Base-by-base conservation (phyloP, 306 rosid species). In the Trichosanthes truncata region DNA sequence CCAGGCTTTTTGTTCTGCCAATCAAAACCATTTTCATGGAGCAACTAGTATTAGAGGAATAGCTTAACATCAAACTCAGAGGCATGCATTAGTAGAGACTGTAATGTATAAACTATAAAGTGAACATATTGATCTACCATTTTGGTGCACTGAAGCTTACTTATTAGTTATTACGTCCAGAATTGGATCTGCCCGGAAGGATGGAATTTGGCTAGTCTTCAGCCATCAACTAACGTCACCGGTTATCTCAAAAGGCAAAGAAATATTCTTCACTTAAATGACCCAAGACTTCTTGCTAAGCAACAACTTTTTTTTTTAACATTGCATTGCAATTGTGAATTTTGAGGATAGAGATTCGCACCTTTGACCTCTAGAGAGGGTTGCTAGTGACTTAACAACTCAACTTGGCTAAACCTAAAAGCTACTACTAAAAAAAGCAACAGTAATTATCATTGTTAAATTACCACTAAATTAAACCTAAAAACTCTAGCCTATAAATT, bases 1-100 rank as follows among this genome's bases (percentile, higher is more conserved):
- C 87, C 92, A 15, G 76, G 91, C 84, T 87, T 90, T 87, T 90
- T 89, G 74, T 73, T 79, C 97, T 92, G 90, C 79, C 79, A 73
- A 71, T 45, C 79, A 84, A 81, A 80, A 21, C 59, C 23, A 38
- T 60, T 71, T 71, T 40, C 41, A 78, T 51, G 69, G 53, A 75
- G 49, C 7, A 31, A 68, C 49, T 52, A 43, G 26, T 55, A 26
- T 35, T 72, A 35, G 45, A 84, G 26, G 79, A 45, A 9, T 48
- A 78, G 23, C 14, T 26, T 26, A 48, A 48, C 43, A 73, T 72
- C 77, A 72, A 72, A 17, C 41, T 26, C 57, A 15, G n/a, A 73
- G 35, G 23, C 5, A 45, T 31, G n/a, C 9, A 29, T 62, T 62
- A 4, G 40, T 1, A 13, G 41, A 61, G n/a, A 61, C 40, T 35